A percentile compares a stretch with the other conserved stretches of the same genome.
Evolutionary conservation across 495 filamentous ascomycete genomes (phyloP).

Genomic region (Staphylotrichum longicolle): DNA sequence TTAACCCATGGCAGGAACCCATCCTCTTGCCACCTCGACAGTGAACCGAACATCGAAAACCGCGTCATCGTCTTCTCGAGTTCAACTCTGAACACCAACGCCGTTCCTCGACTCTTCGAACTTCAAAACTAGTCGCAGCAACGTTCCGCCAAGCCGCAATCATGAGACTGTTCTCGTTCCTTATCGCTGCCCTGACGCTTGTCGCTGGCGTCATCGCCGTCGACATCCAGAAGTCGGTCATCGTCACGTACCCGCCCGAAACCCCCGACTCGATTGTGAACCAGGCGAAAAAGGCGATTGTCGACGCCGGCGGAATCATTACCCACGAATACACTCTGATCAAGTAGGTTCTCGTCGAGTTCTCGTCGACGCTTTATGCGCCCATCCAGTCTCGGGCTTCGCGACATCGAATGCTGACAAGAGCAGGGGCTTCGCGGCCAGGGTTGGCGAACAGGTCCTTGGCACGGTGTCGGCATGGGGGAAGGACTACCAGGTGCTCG

Average conservation of each 20-base stretch:
- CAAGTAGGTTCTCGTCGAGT: constrained; percentile 44
- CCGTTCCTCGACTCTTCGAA: not conserved
- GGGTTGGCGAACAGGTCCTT: constrained; percentile 64
- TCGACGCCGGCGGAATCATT: constrained; percentile 59
- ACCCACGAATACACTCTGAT: constrained; percentile 58
- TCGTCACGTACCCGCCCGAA: constrained; percentile 71
- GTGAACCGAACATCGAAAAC: not conserved
- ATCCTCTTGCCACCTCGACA: constrained; percentile 18
- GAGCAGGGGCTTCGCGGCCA: constrained; percentile 71
- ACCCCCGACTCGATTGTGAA: constrained; percentile 68
- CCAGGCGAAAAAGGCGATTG: constrained; percentile 67
- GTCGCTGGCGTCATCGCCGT: constrained; percentile 53
- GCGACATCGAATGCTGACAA: constrained; percentile 17
- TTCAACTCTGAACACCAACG: not conserved
- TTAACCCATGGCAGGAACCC: constrained; percentile 16
- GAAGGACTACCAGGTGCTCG: constrained; percentile 58
- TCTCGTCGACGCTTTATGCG: not conserved
- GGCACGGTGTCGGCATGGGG: constrained; percentile 66
- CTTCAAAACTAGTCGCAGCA: not conserved
- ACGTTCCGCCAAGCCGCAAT: constrained; percentile 21
- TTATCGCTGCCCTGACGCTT: constrained; percentile 56
- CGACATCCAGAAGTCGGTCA: constrained; percentile 63
- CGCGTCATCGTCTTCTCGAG: not conserved
- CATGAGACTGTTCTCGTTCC: constrained; percentile 60
- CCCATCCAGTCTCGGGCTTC: not conserved